A percentile compares a stretch with the other conserved stretches of the same genome.
Evolutionary conservation across 2,329 filamentous ascomycete species (phyloP).

Genomic region (Fonsecaea monophora): DNA sequence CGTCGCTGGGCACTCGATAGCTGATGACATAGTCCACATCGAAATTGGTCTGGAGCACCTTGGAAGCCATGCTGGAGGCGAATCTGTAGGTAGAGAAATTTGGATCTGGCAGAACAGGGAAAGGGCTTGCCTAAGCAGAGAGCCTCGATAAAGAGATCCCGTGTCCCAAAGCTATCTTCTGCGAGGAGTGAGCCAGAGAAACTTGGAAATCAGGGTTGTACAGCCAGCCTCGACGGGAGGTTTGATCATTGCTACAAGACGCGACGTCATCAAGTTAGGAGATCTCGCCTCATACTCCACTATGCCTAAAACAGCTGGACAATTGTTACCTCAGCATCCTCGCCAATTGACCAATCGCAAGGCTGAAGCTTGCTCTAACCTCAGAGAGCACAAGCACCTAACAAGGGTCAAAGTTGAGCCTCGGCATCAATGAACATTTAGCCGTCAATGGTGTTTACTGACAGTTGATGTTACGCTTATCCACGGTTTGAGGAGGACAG

Average conservation of each 20-base stretch:
- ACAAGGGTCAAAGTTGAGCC: neutral
- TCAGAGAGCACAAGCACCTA: neutral
- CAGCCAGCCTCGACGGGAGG: neutral
- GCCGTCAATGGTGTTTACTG: neutral
- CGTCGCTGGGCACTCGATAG: conserved; percentile 75
- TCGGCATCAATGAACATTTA: neutral
- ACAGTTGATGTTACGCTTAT: neutral
- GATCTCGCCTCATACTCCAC: neutral
- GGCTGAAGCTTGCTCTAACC: neutral
- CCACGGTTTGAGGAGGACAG: neutral
- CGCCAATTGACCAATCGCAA: neutral
- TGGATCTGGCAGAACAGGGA: neutral
- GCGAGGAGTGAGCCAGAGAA: neutral
- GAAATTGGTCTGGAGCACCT: conserved; percentile 55
- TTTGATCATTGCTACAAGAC: conserved; percentile 1
- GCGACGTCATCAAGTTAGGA: conserved; percentile 13
- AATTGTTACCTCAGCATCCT: neutral
- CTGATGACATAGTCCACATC: conserved; percentile 88
- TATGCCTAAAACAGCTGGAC: neutral
- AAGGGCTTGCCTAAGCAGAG: neutral
- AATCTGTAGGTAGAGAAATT: neutral
- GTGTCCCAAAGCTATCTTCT: neutral
- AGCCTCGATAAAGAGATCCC: neutral
- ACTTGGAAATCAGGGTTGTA: conserved; percentile 15
- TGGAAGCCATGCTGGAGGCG: conserved; percentile 32